Percentiles rank a stretch among this genome's conserved stretches.
Evolutionary conservation across 495 filamentous ascomycete genomes (phyloP).

Genomic region (Tuber brumale): DNA sequence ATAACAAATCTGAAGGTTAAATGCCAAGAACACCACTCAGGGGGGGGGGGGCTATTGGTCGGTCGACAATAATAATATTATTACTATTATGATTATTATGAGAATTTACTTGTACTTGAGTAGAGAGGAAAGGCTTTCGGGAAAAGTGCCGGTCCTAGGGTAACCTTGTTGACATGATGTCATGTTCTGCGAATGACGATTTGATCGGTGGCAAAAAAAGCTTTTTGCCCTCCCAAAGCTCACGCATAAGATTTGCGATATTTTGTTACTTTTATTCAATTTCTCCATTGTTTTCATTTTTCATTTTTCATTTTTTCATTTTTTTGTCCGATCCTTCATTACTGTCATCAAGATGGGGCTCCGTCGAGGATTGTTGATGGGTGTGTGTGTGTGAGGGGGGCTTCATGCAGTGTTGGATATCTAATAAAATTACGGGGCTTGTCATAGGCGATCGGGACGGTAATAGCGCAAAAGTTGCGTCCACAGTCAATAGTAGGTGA

Average conservation of each 20-base stretch:
- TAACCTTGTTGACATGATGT: conserved; percentile 31
- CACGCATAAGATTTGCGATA: background rate
- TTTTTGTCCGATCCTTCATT: background rate
- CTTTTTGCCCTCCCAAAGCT: conserved; percentile 2
- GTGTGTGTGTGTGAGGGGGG: background rate
- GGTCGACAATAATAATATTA: no score
- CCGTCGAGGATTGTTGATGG: background rate
- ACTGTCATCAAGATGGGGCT: background rate
- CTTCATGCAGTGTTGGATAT: background rate
- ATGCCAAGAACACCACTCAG: background rate
- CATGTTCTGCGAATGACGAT: conserved; percentile 34
- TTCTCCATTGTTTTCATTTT: no score
- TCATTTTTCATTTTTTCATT: background rate
- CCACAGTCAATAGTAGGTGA: background rate
- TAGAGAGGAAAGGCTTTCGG: conserved; percentile 17
- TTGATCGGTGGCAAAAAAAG: conserved; percentile 32
- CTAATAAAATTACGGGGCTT: background rate
- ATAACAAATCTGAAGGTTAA: background rate
- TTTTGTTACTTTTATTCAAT: background rate
- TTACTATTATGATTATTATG: no score
- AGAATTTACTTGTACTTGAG: background rate
- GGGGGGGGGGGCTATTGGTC: background rate
- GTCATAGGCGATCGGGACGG: background rate
- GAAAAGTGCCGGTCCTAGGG: conserved; percentile 31
- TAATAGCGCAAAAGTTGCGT: background rate